A percentile compares a stretch with the other conserved stretches of the same genome.
These are phyloP conservation scores for Circinella minor DNA, from an alignment of 371 early-diverging fungal genomes.

Conservation along the genomic window DNA sequence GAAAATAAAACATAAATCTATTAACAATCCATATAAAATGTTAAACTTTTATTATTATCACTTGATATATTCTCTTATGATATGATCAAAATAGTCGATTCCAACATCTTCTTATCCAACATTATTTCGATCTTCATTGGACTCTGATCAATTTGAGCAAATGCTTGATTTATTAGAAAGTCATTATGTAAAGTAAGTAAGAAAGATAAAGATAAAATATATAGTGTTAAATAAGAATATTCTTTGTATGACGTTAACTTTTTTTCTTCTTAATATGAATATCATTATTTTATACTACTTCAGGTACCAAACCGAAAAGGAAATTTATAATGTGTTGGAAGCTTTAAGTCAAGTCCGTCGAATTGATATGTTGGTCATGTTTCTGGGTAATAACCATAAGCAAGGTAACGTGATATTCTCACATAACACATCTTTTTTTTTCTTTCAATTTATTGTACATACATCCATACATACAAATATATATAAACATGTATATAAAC, in stretches of 20 bases:
- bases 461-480: no score
- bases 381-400: slow-evolving; percentile 58
- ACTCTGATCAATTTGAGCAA: slow-evolving; percentile 67
- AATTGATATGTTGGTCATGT: slow-evolving; percentile 73
- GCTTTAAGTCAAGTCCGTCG: slow-evolving; percentile 62
- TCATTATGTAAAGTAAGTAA: slow-evolving; percentile 27
- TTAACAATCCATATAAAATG: no score
- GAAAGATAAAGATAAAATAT: neutral
- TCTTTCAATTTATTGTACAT: no score
- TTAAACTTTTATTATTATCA: no score
- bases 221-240: neutral
- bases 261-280: neutral
- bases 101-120: slow-evolving; percentile 51
- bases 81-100: slow-evolving; percentile 38
- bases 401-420: slow-evolving; percentile 45
- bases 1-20: neutral
- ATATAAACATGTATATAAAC: no score
- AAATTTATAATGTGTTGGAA: slow-evolving; percentile 45
- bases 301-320: slow-evolving; percentile 44
- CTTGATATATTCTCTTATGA: no score
- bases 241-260: neutral
- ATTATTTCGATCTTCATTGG: slow-evolving; percentile 77
- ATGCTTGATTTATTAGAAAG: slow-evolving; percentile 60
- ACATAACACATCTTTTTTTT: neutral
- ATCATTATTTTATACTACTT: neutral